These are phyloP conservation scores for Xylaria sp. DNA, from an alignment of 2,329 filamentous ascomycete genomes.

Conservation along the genomic window DNA sequence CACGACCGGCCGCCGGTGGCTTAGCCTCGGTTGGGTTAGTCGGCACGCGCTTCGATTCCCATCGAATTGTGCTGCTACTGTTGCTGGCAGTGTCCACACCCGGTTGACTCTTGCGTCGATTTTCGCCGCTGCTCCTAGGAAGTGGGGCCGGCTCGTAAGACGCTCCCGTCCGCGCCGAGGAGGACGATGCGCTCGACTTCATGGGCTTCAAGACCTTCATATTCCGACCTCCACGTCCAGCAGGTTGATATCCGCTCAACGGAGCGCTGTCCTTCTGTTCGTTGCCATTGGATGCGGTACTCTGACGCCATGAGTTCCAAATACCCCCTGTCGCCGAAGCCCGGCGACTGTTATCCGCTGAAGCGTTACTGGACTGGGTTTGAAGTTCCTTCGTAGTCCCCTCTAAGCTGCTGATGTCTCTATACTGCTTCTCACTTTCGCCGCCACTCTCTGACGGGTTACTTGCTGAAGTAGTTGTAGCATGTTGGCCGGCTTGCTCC, in stretches of 20 bases:
- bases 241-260: conserved; percentile 70
- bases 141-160: conserved; percentile 55
- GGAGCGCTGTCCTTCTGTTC: conserved; percentile 59
- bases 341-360: conserved; percentile 31
- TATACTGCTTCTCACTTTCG: conserved; percentile 46
- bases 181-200: conserved; percentile 61
- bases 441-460: conserved; percentile 48
- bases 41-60: conserved; percentile 57
- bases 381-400: conserved; percentile 33
- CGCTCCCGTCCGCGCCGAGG: conserved; percentile 52
- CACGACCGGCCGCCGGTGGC: conserved; percentile 41
- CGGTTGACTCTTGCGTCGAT: conserved; percentile 58
- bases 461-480: conserved; percentile 34
- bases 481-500: conserved; percentile 39
- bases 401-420: conserved; percentile 33
- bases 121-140: conserved; percentile 50
- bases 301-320: conserved; percentile 73
- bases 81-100: conserved; percentile 37
- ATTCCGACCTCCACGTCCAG: conserved; percentile 62
- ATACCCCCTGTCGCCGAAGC: conserved; percentile 55
- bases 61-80: conserved; percentile 42
- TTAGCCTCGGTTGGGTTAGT: conserved; percentile 37
- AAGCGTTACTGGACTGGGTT: conserved; percentile 27
- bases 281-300: conserved; percentile 48
- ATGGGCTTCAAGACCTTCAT: conserved; percentile 91